Conservation (phyloP, 2,329 filamentous ascomycete genomes). For the Raffaelea arxii region DNA sequence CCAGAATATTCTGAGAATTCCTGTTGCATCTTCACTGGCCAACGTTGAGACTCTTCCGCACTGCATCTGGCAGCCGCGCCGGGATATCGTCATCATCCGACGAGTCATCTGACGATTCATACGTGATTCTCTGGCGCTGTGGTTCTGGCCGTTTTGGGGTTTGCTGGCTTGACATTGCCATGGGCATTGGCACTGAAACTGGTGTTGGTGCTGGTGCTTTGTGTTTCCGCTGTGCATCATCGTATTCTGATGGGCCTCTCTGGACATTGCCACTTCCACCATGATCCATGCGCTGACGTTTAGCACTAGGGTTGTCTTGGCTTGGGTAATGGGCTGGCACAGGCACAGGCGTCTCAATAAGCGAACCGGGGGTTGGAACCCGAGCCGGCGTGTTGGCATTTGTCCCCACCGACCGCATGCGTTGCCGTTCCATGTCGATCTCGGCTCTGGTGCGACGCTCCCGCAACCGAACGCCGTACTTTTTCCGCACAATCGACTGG, state of each 20-base stretch:
- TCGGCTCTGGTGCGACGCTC: constrained; percentile 36
- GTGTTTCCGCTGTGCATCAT: too few species aligned
- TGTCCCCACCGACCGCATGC: constrained; percentile 21
- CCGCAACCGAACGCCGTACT: constrained; percentile 45
- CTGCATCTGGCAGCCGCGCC: constrained; percentile 19
- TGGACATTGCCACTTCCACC: too few species aligned
- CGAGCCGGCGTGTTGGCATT: too few species aligned
- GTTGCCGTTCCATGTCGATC: constrained; percentile 33
- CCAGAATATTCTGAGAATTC: too few species aligned
- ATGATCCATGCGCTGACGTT: too few species aligned
- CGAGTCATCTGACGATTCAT: constrained; percentile 18
- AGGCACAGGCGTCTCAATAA: too few species aligned
- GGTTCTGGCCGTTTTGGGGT: neutral
- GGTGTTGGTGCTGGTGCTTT: too few species aligned
- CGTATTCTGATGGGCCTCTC: too few species aligned
- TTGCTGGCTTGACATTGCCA: too few species aligned
- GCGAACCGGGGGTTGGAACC: too few species aligned
- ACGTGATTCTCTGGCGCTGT: constrained; percentile 10
- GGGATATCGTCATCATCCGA: constrained; percentile 24
- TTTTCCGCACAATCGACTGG: constrained; percentile 47
- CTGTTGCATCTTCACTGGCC: neutral
- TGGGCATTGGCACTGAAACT: neutral
- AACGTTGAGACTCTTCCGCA: constrained; percentile 17
- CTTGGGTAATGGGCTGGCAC: too few species aligned
- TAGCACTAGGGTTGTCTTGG: too few species aligned